Percentiles rank a stretch among this genome's conserved stretches.
phyloP scores from a whole-genome alignment of 2,329 filamentous ascomycete genomes.

The Chrysoporthe puriensis region DNA sequence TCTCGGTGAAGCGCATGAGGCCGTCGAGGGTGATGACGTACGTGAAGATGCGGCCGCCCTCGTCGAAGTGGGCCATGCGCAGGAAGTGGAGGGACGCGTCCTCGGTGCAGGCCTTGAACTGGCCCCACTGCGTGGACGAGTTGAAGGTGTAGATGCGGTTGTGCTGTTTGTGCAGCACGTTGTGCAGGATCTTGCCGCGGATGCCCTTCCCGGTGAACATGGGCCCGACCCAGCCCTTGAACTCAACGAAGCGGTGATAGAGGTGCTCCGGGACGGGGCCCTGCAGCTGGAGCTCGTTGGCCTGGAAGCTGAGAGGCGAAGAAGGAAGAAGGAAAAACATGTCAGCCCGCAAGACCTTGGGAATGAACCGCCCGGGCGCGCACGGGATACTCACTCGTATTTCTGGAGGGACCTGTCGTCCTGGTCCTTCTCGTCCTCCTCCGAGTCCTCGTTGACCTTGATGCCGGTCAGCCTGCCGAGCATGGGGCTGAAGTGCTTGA shows the following conservation, averaged over 20 bases:
- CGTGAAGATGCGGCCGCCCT: conserved; percentile 85
- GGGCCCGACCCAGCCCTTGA: conserved; percentile 83
- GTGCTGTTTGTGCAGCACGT: conserved; percentile 89
- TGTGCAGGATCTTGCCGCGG: conserved; percentile 78
- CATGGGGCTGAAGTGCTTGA: conserved; percentile 85
- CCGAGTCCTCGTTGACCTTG: conserved; percentile 65
- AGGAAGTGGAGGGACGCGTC: conserved; percentile 81
- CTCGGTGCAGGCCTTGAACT: conserved; percentile 66
- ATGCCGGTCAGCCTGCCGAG: conserved; percentile 80
- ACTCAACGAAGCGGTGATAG: conserved; percentile 93
- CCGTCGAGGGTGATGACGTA: conserved; percentile 90
- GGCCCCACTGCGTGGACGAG: conserved; percentile 71
- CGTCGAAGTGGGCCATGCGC: conserved; percentile 82
- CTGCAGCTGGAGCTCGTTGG: conserved; percentile 84
- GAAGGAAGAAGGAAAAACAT: conserved; percentile 4
- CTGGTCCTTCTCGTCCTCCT: conserved; percentile 37
- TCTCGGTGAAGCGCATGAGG: conserved; percentile 89
- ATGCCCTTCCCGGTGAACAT: conserved; percentile 84
- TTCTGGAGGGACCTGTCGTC: conserved; percentile 63
- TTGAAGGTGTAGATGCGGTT: conserved; percentile 88
- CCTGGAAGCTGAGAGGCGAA: conserved; percentile 73
- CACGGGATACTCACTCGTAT: conserved; percentile 67
- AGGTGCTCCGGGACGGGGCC: conserved; percentile 80
- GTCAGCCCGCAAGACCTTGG: background rate
- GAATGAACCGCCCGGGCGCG: too few species aligned